Evolutionary conservation across 495 filamentous ascomycete genomes (phyloP).

Genomic region (Xylaria sp.): DNA sequence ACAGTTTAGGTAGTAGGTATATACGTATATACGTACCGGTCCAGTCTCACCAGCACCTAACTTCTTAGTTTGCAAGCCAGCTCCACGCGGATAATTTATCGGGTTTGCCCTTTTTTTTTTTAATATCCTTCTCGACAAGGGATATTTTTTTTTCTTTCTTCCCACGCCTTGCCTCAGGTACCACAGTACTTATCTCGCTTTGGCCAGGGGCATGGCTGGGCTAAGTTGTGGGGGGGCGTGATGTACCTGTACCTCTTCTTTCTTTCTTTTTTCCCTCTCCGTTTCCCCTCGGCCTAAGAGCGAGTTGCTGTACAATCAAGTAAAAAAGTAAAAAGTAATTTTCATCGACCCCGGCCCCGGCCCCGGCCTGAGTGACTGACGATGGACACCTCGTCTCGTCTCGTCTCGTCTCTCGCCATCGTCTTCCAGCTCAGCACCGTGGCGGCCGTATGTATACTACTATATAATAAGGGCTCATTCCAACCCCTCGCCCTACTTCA

Average conservation of each 20-base stretch:
- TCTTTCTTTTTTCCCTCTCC: background rate
- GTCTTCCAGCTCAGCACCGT: conserved; percentile 19
- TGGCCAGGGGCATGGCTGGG: background rate
- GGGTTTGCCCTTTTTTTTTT: background rate
- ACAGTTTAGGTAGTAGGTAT: background rate
- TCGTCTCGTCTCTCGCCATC: conserved; percentile 24
- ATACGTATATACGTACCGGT: background rate
- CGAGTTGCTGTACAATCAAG: background rate
- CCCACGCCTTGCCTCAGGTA: background rate
- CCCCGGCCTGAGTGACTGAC: conserved; percentile 26
- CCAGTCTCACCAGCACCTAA: background rate
- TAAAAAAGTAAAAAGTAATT: conserved; percentile 3
- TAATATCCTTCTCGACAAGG: conserved; percentile 8
- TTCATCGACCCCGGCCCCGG: conserved; percentile 12
- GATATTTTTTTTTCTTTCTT: background rate
- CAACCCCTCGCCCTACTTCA: conserved; percentile 1
- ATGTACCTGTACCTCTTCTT: conserved; percentile 12
- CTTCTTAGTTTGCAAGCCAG: no score
- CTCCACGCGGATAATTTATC: conserved; percentile 20
- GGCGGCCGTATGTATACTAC: background rate
- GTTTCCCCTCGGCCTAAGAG: background rate
- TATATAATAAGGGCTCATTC: conserved; percentile 26
- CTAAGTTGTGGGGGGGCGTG: background rate
- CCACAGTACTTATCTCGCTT: background rate
- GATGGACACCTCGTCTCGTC: conserved; percentile 21